Evolutionary conservation across 1,284 basidiomycete genomes (phyloP).

Genomic region (Coniophora puteana): DNA sequence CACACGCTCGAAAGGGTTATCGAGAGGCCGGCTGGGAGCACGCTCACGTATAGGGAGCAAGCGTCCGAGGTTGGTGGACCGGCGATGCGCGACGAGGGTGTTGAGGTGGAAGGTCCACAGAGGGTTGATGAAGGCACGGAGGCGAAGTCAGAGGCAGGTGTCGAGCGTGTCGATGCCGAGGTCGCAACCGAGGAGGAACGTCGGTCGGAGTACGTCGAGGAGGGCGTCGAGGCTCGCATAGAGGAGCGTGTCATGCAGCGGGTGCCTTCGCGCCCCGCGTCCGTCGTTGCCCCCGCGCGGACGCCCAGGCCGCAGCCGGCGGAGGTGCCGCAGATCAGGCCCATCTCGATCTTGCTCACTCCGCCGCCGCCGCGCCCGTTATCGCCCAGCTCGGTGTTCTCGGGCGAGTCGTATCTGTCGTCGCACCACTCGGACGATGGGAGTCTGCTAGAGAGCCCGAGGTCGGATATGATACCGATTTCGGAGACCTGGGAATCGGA

Average conservation of each 20-base stretch:
- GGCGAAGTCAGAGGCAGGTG: slow-evolving; percentile 12
- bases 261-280: too few species aligned
- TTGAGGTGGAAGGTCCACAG: too few species aligned
- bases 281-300: slow-evolving; percentile 20
- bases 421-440: slow-evolving; percentile 75
- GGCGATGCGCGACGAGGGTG: too few species aligned
- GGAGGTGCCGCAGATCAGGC: too few species aligned
- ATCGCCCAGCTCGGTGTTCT: slow-evolving; percentile 47
- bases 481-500: too few species aligned
- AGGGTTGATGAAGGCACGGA: too few species aligned
- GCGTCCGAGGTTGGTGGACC: too few species aligned
- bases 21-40: too few species aligned
- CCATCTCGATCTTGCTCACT: slow-evolving; percentile 26
- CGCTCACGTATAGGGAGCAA: too few species aligned
- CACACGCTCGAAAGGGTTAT: too few species aligned
- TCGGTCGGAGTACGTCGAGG: slow-evolving; percentile 39
- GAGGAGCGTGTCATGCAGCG: slow-evolving; percentile 7
- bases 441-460: slow-evolving; percentile 38
- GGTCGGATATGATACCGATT: too few species aligned
- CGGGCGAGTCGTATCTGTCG: slow-evolving; percentile 59
- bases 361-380: slow-evolving; percentile 40
- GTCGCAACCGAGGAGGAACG: slow-evolving; percentile 38
- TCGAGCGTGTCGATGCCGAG: too few species aligned
- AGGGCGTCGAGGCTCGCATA: neutral
- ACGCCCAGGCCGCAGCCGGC: slow-evolving; percentile 24